Evolutionary conservation across 208 protist species (phyloP).

Genomic region (Entamoeba dispar): DNA sequence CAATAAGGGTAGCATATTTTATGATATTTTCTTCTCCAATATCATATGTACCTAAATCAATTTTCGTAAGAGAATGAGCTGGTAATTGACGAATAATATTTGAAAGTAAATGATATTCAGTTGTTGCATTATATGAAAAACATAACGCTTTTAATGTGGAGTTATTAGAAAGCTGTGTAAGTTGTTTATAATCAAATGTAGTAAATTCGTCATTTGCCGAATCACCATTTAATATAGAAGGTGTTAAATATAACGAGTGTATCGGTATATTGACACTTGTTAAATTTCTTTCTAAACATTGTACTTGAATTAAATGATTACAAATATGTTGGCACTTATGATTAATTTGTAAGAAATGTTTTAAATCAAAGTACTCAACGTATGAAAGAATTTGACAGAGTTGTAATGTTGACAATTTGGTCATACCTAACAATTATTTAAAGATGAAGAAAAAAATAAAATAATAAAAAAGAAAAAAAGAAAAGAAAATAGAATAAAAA

Average conservation of each 20-base stretch:
- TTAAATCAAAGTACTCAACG: neutral
- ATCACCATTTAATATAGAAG: neutral
- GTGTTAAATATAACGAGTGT: neutral
- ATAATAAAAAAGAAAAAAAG: too few species aligned
- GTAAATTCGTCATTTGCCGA: neutral
- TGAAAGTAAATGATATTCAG: neutral
- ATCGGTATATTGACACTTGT: neutral
- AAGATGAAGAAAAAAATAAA: too few species aligned
- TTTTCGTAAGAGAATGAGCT: neutral
- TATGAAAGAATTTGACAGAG: neutral
- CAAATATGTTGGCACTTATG: neutral
- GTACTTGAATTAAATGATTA: neutral
- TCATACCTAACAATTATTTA: neutral
- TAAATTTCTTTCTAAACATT: neutral
- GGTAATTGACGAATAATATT: neutral
- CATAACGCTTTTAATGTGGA: neutral
- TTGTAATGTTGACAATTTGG: neutral
- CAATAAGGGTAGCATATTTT: neutral
- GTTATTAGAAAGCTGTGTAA: neutral
- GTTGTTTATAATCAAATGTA: neutral
- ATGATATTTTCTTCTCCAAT: neutral
- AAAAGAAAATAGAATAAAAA: too few species aligned
- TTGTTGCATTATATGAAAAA: neutral
- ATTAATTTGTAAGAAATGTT: neutral
- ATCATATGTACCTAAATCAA: neutral